Evolutionary conservation across 129 eudicot genomes (phyloP), one percentile per base, ranked within the genome.

Genomic region (Flaveria bidentis): DNA sequence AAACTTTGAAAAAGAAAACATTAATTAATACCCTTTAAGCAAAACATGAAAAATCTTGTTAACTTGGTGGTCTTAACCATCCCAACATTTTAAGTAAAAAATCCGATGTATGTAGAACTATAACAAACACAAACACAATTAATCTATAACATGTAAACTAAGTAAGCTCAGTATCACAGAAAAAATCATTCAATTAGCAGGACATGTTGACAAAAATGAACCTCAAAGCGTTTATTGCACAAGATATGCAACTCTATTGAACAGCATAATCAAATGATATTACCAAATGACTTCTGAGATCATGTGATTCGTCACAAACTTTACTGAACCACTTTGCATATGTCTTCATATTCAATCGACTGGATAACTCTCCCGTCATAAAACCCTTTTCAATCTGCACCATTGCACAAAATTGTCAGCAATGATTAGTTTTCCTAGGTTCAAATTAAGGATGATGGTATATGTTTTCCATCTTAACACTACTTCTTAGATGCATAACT

Each of bases 381-480:
- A 88, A 46, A 12, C 97, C 98, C 86, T 93, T 93, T 76, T 90
- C 98, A 78, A 93, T 88, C 98, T 88, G 92, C 77, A 92, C 92
- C 76, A 86, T 88, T 8, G 98, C 98, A 87, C 92, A 88, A 76
- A 84, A 92, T 85, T 88, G 7, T 90, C 85, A 0, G 88, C 36
- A 30, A 28, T 30, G 5, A 30, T 30, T 30, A 30, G 5, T 30
- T 30, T 30, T 30, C 4, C 36, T 30, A 30, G 36, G 36, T 30
- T 30, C 36, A 30, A 30, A 30, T 30, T 30, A 30, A 30, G 36
- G 36, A 30, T 30, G 36, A 30, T 30, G 36, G 36, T 30, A 30
- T 30, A 30, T 30, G 36, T 30, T 30, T 30, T 30, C 36, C 36
- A 30, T 4, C 36, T 30, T 30, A 30, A 30, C 36, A 30, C 36